These are phyloP conservation scores for Staphylotrichum tortipilum DNA, from an alignment of 495 filamentous ascomycete species.

Conservation along the genomic window DNA sequence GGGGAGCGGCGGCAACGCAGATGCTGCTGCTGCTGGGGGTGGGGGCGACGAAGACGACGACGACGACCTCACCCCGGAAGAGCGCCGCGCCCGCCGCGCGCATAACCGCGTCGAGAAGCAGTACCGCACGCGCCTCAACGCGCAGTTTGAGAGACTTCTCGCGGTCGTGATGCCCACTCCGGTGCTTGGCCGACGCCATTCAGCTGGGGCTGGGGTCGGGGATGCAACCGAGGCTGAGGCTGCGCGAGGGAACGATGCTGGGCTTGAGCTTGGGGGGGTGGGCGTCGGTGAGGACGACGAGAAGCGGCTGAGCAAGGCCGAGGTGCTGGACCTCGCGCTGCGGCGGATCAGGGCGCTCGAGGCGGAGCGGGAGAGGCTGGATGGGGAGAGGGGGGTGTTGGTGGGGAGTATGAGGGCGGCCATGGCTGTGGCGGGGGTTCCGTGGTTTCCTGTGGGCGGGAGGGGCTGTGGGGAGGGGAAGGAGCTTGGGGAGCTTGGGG, in stretches of 20 bases:
- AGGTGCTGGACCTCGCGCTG: slow-evolving; percentile 22
- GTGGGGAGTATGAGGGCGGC: slow-evolving; percentile 12
- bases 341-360: slow-evolving; percentile 17
- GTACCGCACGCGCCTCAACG: slow-evolving; percentile 24
- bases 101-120: slow-evolving; percentile 28
- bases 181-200: slow-evolving; percentile 2
- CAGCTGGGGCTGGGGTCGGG: background rate
- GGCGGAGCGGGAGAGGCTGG: slow-evolving; percentile 8
- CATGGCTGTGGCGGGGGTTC: too few relatives aligned
- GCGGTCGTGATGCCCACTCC: slow-evolving; percentile 19
- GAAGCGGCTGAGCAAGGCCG: slow-evolving; percentile 24
- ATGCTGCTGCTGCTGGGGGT: too few relatives aligned
- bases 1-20: background rate
- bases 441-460: too few relatives aligned
- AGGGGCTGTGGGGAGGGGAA: background rate
- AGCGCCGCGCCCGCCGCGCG: slow-evolving; percentile 18
- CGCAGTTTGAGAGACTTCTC: slow-evolving; percentile 21
- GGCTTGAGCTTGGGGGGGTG: background rate
- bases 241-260: too few relatives aligned
- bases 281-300: too few relatives aligned
- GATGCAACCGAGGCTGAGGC: background rate
- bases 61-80: slow-evolving; percentile 14
- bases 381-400: slow-evolving; percentile 11
- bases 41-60: background rate
- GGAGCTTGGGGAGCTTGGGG: background rate